phyloP scores from a whole-genome alignment of 768 basidiomycete genomes.

The Austroboletus festivus region DNA sequence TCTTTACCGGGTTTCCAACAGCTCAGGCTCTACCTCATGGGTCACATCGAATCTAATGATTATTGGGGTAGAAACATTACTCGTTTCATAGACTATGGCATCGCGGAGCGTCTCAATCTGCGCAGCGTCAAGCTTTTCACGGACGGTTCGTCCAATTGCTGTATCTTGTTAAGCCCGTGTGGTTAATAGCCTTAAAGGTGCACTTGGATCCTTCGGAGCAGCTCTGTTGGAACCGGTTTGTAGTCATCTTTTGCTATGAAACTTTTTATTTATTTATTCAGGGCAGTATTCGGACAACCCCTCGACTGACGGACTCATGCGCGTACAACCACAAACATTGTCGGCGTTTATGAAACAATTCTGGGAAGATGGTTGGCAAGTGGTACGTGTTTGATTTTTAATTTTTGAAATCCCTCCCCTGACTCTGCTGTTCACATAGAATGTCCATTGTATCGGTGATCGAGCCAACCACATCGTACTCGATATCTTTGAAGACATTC shows the following conservation, averaged over 20 bases:
- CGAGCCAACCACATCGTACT: slow-evolving; percentile 80
- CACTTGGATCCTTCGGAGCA: slow-evolving; percentile 90
- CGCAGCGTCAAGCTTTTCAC: slow-evolving; percentile 72
- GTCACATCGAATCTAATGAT: slow-evolving; percentile 43
- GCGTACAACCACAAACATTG: slow-evolving; percentile 51
- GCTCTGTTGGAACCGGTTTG: slow-evolving; percentile 69
- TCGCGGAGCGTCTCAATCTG: slow-evolving; percentile 49
- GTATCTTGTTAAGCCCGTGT: neutral
- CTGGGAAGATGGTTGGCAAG: slow-evolving; percentile 77
- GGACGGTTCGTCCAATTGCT: slow-evolving; percentile 52
- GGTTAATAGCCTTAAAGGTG: slow-evolving; percentile 46
- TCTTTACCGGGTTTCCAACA: slow-evolving; percentile 19
- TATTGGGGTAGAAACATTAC: slow-evolving; percentile 68
- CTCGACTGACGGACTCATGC: slow-evolving; percentile 66
- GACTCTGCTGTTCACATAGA: slow-evolving; percentile 44
- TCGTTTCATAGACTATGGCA: slow-evolving; percentile 57
- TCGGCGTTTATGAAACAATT: slow-evolving; percentile 54
- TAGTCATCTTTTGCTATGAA: neutral
- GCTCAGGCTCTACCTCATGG: slow-evolving; percentile 66
- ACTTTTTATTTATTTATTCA: neutral
- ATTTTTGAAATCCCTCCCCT: neutral
- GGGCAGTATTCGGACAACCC: slow-evolving; percentile 73
- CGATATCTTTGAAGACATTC: slow-evolving; percentile 73
- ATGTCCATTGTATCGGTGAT: slow-evolving; percentile 87
- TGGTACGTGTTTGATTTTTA: slow-evolving; percentile 47